phyloP scores from a whole-genome alignment of 805 yeast species.

The Candida ascalaphidarum region DNA sequence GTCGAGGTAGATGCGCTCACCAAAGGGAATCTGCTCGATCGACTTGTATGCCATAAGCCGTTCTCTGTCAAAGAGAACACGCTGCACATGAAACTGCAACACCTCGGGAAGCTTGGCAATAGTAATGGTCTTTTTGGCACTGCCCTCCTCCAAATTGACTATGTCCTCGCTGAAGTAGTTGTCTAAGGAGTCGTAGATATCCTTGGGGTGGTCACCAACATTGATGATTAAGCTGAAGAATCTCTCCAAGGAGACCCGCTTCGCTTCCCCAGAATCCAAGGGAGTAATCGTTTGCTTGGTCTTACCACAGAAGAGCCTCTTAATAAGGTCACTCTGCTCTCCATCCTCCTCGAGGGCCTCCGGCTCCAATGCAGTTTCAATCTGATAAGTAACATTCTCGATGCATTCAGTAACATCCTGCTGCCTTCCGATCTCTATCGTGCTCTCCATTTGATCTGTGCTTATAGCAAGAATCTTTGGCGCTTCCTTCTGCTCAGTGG shows the following conservation, averaged over 20 bases:
- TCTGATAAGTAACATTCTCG: conserved; percentile 83
- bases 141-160: conserved; percentile 61
- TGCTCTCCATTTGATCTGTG: conserved; percentile 62
- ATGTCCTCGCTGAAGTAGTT: conserved; percentile 70
- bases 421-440: conserved; percentile 79
- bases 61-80: conserved; percentile 83
- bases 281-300: conserved; percentile 71
- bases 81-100: conserved; percentile 85
- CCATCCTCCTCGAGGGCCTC: conserved; percentile 52
- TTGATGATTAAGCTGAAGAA: conserved; percentile 78
- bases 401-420: conserved; percentile 98
- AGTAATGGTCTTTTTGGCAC: conserved; percentile 65
- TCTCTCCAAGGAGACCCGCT: conserved; percentile 46
- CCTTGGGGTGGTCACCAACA: conserved; percentile 80
- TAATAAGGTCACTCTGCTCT: conserved; percentile 79
- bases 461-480: conserved; percentile 28
- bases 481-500: not conserved
- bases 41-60: conserved; percentile 72
- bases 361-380: conserved; percentile 82
- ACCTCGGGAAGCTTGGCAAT: conserved; percentile 69
- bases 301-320: conserved; percentile 75
- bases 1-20: conserved; percentile 75
- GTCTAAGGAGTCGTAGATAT: conserved; percentile 86
- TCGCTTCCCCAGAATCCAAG: conserved; percentile 33
- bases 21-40: conserved; percentile 72